phyloP scores from a whole-genome alignment of 2,329 filamentous ascomycete species.

The Ceratocystis lukuohia region DNA sequence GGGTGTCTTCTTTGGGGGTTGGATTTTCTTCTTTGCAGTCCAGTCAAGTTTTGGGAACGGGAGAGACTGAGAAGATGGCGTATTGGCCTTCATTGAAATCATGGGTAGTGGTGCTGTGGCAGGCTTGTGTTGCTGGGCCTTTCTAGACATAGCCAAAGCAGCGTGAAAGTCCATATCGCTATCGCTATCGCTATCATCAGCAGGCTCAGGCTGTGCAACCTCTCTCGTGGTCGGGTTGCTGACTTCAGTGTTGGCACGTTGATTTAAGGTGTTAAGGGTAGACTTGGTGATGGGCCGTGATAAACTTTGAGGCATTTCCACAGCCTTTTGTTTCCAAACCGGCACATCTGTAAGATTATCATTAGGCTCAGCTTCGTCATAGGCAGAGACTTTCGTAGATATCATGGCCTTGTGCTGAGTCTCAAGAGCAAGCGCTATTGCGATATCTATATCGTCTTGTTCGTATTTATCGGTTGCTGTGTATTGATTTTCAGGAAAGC shows the following conservation, averaged over 20 bases:
- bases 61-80: slow-evolving; percentile 60
- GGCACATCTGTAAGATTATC: slow-evolving; percentile 36
- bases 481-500: slow-evolving; percentile 29
- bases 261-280: slow-evolving; percentile 15
- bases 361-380: slow-evolving; percentile 32
- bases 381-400: not conserved
- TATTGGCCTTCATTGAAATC: not conserved
- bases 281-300: slow-evolving; percentile 29
- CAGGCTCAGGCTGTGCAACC: slow-evolving; percentile 31
- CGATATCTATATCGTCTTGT: slow-evolving; percentile 55
- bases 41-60: slow-evolving; percentile 80
- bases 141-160: slow-evolving; percentile 45
- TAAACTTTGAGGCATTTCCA: slow-evolving; percentile 35
- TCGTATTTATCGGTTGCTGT: slow-evolving; percentile 17
- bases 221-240: slow-evolving; percentile 58
- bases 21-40: slow-evolving; percentile 20
- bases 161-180: slow-evolving; percentile 72
- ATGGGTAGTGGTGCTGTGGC: slow-evolving; percentile 1
- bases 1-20: not conserved
- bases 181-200: slow-evolving; percentile 40
- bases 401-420: slow-evolving; percentile 36
- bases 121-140: slow-evolving; percentile 13
- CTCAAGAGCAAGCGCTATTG: slow-evolving; percentile 74
- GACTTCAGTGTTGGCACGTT: slow-evolving; percentile 31
- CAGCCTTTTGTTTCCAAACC: slow-evolving; percentile 44